These are phyloP conservation scores for Pleurotus ostreatus DNA, from an alignment of 768 basidiomycete genomes.

Conservation along the genomic window DNA sequence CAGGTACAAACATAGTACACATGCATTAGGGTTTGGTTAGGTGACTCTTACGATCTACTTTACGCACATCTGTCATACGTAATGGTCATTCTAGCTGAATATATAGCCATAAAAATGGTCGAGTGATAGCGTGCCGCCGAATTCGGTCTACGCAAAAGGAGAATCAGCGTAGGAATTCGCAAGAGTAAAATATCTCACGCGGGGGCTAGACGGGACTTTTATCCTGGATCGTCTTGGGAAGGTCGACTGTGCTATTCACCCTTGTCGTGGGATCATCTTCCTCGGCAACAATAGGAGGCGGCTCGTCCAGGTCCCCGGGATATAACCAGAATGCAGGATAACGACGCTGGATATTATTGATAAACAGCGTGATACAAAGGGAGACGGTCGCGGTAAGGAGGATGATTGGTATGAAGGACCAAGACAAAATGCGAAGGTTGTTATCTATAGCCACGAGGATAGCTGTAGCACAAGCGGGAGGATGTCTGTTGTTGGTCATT, in stretches of 20 bases:
- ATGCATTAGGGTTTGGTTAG: no score
- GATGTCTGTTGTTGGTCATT: conserved; percentile 47
- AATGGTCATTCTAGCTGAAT: no score
- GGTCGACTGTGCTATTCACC: neutral
- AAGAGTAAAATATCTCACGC: neutral
- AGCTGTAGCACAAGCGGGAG: conserved; percentile 55
- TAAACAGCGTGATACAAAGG: conserved; percentile 39
- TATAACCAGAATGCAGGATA: conserved; percentile 48
- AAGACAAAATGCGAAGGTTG: conserved; percentile 37
- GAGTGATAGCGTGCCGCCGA: no score
- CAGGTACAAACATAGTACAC: no score
- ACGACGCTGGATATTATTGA: conserved; percentile 48
- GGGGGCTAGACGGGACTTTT: neutral
- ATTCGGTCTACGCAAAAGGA: no score
- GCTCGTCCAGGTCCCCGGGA: neutral
- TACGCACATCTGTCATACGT: no score
- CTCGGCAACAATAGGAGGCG: neutral
- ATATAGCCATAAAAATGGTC: no score
- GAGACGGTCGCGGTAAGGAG: conserved; percentile 42
- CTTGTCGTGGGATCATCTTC: neutral
- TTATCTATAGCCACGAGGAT: conserved; percentile 42
- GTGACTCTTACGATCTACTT: no score
- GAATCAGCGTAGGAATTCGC: no score
- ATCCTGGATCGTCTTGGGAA: neutral
- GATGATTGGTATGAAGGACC: conserved; percentile 51